phyloP scores from a whole-genome alignment of 352 stramenopile species.

The Elongisporangium undulatum region DNA sequence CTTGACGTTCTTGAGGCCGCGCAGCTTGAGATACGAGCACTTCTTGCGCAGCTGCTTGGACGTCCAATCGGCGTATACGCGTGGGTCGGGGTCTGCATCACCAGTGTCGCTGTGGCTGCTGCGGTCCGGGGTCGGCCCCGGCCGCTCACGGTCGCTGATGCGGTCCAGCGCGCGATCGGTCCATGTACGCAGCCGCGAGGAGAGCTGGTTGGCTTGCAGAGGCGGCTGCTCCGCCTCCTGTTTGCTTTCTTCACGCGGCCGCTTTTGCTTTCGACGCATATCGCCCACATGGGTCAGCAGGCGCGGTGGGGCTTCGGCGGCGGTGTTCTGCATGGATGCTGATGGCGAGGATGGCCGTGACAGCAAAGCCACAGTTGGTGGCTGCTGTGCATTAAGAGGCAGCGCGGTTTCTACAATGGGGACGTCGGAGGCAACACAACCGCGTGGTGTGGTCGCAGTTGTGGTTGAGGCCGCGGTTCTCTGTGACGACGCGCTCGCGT shows the following conservation, averaged over 20 bases:
- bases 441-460: neutral
- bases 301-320: neutral
- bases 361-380: neutral
- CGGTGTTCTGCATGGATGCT: neutral
- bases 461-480: neutral
- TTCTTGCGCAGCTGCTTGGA: slow-evolving; percentile 50
- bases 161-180: neutral
- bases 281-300: neutral
- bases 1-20: slow-evolving; percentile 48
- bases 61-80: slow-evolving; percentile 36
- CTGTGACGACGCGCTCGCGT: neutral
- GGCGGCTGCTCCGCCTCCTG: neutral
- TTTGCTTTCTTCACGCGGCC: neutral
- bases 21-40: slow-evolving; percentile 44
- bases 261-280: neutral
- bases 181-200: neutral
- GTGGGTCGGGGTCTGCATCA: neutral
- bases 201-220: neutral
- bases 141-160: neutral
- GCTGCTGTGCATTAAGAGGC: neutral
- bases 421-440: neutral
- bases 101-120: neutral
- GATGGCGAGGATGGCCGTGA: neutral
- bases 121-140: too few species aligned
- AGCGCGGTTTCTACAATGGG: neutral